Base-by-base conservation (phyloP, 352 stramenopile species). In the Phytophthora foliorum region DNA sequence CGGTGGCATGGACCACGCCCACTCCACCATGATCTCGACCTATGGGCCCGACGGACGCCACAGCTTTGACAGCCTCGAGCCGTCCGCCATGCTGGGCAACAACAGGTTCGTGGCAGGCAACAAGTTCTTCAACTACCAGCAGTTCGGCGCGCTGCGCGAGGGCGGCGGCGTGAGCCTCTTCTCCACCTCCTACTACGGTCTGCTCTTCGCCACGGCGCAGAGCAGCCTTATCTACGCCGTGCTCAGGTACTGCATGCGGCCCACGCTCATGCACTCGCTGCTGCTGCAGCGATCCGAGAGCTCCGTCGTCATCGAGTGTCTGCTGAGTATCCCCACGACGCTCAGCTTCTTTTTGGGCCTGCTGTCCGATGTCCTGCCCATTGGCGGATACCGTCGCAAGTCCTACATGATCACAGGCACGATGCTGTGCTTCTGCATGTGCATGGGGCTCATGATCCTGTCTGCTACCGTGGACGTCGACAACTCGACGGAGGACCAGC, bases 351-450 rank as follows among this genome's bases (percentile, higher is more conserved):
- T 97, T 31, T 80, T 94, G 61, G 93, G 92, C 11, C 77, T 97
- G 41, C 36, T 97, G n/a, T 95, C 82, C 19, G 93, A 98, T 64
- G 84, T 91, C 31, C 69, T 91, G 45, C 92, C 93, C 6, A 94
- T 98, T 60, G 78, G 69, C 36, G 88, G 91, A 45, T 95, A 91
- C 69, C 91, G 88, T 7, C 82, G 92, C 50, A 97, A 97, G 78
- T 92, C 91, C 19, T 98, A 98, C 75, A 97, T 98, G 78, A 82
- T 96, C 27, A 72, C 91, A 11, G 93, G 93, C 52, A 82, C 70
- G 22, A 17, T 81, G 25, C 17, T 94, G 16, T 86, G 75, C 49
- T 88, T 91, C 46, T 31, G 78, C 45, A 85, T 82, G 66, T 81
- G 81, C 24, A 77, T 84, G 48, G 75, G 78, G 1, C 67, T 95